Base-by-base conservation (phyloP, 257 asterid genomes). In the Jacaranda copaia region DNA sequence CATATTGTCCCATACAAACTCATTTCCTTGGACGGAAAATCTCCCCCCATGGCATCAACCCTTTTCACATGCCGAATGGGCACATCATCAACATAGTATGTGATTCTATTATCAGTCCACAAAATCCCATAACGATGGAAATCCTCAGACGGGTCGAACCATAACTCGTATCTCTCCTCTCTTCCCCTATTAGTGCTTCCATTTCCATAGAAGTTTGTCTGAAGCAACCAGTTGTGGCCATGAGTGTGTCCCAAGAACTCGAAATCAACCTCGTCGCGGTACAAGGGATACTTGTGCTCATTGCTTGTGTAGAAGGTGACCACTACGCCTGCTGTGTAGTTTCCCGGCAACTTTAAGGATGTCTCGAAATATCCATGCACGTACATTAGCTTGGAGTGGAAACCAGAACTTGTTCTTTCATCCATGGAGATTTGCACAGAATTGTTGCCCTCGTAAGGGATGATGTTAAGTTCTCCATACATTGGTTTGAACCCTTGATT, bases 1-100 rank as follows among this genome's bases (percentile, higher is more conserved):
- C 90, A 86, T 4, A 86, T 84, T 1, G 88, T 86, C n/a, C 84
- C 88, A 36, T 74, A 84, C 64, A 84, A 62, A 46, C 79, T 57
- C 90, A 86, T 86, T 52, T 80, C 88, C 85, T 81, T 81, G 0
- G 88, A 67, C 1, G 87, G 90, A 15, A 78, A 86, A 73, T 86
- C 90, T 6, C 42, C 83, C 6, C 63, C 58, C 79, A 81, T 77
- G 10, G 74, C 52, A n/a, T 48, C 79, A 7, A 73, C 81, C 62
- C 55, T 73, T 2, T 13, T 42, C 55, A 86, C 90, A 53, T 81
- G 85, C 58, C 90, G 52, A 6, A 84, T 79, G 0, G 88, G 90
- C 8, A 86, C 84, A 48, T 32, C 82, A 39, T 86, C 90, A 5
- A 86, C 84, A 45, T 77, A 84, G 58, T 77, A 84, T 0, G 82